Base-by-base conservation (phyloP, 306 rosid species). In the Cicer chorassanicum region DNA sequence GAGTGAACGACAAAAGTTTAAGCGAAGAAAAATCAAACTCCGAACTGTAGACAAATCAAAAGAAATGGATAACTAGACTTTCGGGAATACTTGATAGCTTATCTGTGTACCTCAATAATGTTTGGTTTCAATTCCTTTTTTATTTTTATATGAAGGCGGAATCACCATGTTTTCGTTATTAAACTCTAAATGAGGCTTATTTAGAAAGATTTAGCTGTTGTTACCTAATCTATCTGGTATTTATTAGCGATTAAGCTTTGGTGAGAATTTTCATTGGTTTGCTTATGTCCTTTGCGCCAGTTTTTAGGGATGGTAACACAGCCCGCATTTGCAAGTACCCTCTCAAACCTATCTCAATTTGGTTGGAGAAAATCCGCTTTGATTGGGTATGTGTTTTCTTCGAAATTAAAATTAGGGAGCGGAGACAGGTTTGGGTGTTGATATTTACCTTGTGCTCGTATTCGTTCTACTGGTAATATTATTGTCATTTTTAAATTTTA, bases 1-100 rank as follows among this genome's bases (percentile, higher is more conserved):
- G 90, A 66, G 89, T 94, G 79, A 83, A 92, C 67, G 99, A 46
- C 2, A 72, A 75, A 73, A 79, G 72, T 68, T 62, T 82, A 7
- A 18, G 13, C 21, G 82, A 73, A 72, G 88, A 72, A 49, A 69
- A 72, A 13, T 6, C 68, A 5, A 12, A 41, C 55, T 42, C 77
- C 8, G 88, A 85, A 65, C 82, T 85, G 13, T 85, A 85, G 82
- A 68, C 81, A 57, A 68, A 38, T 65, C 46, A 12, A 36, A 69
- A 62, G 68, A 43, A 75, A 62, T 36, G 8, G 61, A 56, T 54
- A 39, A 50, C 67, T 53, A 10, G 61, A 72, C 70, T 72, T 61
- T 74, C 60, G 43, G 50, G 14, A 2, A 12, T 67, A 21, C 45
- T 68, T 45, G 74, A 21, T 24, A 40, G 72, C 59, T 62, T 62